phyloP scores from a whole-genome alignment of 805 yeast species.

The Sugiyamaella boreocaroliniensis region DNA sequence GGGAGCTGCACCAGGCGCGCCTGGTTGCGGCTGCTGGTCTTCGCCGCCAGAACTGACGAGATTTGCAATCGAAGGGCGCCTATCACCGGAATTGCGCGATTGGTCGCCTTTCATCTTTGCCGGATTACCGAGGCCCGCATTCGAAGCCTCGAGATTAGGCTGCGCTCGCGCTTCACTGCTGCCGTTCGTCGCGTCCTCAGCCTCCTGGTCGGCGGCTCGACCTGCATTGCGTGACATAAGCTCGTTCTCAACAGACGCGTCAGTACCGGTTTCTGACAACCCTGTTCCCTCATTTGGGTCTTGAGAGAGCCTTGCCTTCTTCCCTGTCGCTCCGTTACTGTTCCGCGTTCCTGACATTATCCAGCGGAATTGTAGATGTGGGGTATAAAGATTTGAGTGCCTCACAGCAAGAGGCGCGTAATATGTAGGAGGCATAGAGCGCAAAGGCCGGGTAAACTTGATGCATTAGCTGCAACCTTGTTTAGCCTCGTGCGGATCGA shows the following conservation, averaged over 20 bases:
- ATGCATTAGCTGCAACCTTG: background rate
- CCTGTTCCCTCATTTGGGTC: background rate
- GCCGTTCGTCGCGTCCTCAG: background rate
- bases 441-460: background rate
- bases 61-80: background rate
- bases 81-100: background rate
- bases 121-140: background rate
- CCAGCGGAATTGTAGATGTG: background rate
- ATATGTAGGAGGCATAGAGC: background rate
- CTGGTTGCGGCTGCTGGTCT: background rate
- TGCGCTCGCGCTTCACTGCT: background rate
- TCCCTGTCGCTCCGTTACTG: background rate
- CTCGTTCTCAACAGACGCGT: background rate
- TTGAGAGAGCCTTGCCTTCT: background rate
- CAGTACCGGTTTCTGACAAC: background rate
- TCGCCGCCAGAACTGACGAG: background rate
- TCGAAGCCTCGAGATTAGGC: background rate
- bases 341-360: background rate
- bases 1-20: background rate
- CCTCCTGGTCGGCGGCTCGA: background rate
- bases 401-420: background rate
- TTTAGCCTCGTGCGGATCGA: background rate
- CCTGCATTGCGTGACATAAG: background rate
- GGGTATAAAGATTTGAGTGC: background rate
- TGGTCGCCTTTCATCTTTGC: background rate